phyloP scores from a whole-genome alignment of 352 stramenopile species.

The Pythium utonaiense region DNA sequence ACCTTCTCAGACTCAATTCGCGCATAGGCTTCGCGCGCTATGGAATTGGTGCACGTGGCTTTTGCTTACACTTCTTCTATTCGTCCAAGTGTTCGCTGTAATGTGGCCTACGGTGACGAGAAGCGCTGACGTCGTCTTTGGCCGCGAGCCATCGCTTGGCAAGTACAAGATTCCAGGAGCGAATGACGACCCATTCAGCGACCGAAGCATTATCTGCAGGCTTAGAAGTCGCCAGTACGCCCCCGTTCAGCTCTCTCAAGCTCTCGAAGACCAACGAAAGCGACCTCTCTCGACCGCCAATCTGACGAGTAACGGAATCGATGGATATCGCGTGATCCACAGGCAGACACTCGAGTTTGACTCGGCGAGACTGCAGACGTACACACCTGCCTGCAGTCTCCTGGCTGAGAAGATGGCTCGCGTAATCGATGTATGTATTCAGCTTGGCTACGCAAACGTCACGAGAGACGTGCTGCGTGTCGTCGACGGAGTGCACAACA shows the following conservation, averaged over 20 bases:
- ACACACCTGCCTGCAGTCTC: not conserved
- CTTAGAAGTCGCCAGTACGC: constrained; percentile 27
- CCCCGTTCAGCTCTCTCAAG: constrained; percentile 23
- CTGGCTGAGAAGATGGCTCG: not conserved
- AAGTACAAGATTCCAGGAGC: constrained; percentile 6
- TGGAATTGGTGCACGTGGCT: constrained; percentile 9
- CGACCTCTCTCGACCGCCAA: too few species aligned
- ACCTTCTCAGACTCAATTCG: too few species aligned
- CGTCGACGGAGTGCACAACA: constrained; percentile 6
- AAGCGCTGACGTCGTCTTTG: constrained; percentile 10
- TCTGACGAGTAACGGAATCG: not conserved
- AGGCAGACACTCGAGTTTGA: not conserved
- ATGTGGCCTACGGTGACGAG: constrained; percentile 27
- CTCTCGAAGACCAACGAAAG: not conserved
- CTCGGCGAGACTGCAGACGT: not conserved
- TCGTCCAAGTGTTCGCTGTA: constrained; percentile 11
- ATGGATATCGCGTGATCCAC: constrained; percentile 13
- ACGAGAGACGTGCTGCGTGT: constrained; percentile 8
- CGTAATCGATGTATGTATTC: not conserved
- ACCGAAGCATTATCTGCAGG: constrained; percentile 39
- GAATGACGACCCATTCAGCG: constrained; percentile 43
- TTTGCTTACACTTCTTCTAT: constrained; percentile 5
- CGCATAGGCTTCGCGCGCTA: not conserved
- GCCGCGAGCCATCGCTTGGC: constrained; percentile 6
- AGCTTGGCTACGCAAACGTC: not conserved